Evolutionary conservation across 495 filamentous ascomycete genomes (phyloP).

Genomic region (Chaetomidium leptoderma): DNA sequence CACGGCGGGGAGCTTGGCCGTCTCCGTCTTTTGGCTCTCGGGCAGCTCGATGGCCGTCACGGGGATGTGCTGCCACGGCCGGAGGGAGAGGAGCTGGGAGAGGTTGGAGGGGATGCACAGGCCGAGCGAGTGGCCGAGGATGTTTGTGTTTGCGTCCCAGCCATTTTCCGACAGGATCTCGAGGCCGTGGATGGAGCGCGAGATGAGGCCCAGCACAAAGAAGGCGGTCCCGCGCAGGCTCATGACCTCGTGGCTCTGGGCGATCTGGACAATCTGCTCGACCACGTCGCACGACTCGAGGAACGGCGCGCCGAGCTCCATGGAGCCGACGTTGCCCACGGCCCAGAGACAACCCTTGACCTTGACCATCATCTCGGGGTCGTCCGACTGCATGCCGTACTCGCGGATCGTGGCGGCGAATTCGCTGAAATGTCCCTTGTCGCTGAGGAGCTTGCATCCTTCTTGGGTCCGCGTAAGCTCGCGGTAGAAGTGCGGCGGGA

Average conservation of each 20-base stretch:
- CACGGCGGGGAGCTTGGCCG: conserved; percentile 29
- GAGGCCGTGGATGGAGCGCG: conserved; percentile 84
- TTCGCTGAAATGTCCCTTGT: conserved; percentile 93
- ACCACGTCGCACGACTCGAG: conserved; percentile 84
- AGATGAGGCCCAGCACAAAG: conserved; percentile 90
- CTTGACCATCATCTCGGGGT: conserved; percentile 82
- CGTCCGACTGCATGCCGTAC: conserved; percentile 74
- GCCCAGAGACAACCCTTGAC: conserved; percentile 98
- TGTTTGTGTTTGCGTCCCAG: conserved; percentile 88
- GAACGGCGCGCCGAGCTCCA: conserved; percentile 94
- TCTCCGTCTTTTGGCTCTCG: conserved; percentile 43
- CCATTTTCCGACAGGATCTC: conserved; percentile 80
- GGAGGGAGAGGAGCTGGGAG: conserved; percentile 63
- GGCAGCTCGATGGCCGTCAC: conserved; percentile 41
- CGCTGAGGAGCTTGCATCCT: conserved; percentile 80
- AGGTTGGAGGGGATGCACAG: conserved; percentile 81
- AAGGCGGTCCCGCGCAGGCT: conserved; percentile 93
- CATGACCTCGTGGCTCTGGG: conserved; percentile 79
- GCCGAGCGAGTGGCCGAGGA: conserved; percentile 75
- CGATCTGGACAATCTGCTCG: conserved; percentile 77
- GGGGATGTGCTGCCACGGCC: conserved; percentile 45
- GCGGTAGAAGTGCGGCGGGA: conserved; percentile 95
- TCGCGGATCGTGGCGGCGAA: conserved; percentile 86
- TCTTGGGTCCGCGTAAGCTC: conserved; percentile 90
- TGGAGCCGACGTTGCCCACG: conserved; percentile 94